Percentiles rank a stretch among this genome's conserved stretches.
Conservation (phyloP, 495 filamentous ascomycete species). For the Glutinoglossum americanum region DNA sequence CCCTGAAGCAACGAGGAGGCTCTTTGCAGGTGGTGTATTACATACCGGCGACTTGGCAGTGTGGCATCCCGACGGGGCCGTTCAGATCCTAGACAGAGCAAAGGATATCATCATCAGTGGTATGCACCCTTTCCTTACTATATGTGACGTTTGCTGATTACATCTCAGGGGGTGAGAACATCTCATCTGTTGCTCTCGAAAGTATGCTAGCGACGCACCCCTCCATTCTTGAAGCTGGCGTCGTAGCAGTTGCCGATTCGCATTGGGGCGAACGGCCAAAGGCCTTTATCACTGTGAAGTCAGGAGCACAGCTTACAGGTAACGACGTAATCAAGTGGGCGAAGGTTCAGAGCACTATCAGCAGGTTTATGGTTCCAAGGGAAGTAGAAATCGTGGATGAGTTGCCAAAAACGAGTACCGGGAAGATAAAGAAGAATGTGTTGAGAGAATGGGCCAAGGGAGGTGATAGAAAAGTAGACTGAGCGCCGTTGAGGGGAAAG, state of each 20-base stretch:
- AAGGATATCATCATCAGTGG: slow-evolving; percentile 98
- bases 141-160: slow-evolving; percentile 1
- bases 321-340: slow-evolving; percentile 75
- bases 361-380: slow-evolving; percentile 84
- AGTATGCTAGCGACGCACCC: slow-evolving; percentile 81
- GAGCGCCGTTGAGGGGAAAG: background rate
- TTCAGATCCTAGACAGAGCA: slow-evolving; percentile 80
- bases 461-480: slow-evolving; percentile 8
- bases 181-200: slow-evolving; percentile 82
- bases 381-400: slow-evolving; percentile 80
- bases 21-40: slow-evolving; percentile 70
- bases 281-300: slow-evolving; percentile 68
- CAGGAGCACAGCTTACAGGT: slow-evolving; percentile 34
- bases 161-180: slow-evolving; percentile 72
- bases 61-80: slow-evolving; percentile 69
- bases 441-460: slow-evolving; percentile 69
- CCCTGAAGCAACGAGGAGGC: slow-evolving; percentile 59
- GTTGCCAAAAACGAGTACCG: slow-evolving; percentile 89
- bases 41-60: slow-evolving; percentile 88
- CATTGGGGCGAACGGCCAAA: slow-evolving; percentile 94
- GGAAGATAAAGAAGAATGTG: slow-evolving; percentile 91
- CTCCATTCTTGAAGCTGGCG: slow-evolving; percentile 71
- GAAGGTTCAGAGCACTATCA: slow-evolving; percentile 51
- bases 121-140: slow-evolving; percentile 18
- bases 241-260: slow-evolving; percentile 70